Conservation (phyloP, 208 protist species). For the Crithidia fasciculata region DNA sequence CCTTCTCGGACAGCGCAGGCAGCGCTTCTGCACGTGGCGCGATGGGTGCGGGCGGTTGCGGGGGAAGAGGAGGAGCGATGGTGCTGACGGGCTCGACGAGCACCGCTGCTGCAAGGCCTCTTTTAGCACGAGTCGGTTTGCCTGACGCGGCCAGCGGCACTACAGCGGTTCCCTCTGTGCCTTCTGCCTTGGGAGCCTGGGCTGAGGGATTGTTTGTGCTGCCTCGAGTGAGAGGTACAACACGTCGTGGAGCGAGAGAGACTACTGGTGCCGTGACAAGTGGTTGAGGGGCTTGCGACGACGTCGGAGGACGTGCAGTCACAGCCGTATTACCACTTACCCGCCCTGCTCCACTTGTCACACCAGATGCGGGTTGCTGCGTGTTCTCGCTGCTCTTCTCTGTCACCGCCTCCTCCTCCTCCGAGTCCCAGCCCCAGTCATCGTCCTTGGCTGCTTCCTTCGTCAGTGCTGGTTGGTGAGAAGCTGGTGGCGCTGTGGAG, state of each 20-base stretch:
- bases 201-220: too few relatives aligned
- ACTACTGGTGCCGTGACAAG: too few relatives aligned
- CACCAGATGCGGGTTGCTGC: too few relatives aligned
- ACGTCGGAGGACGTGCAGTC: too few relatives aligned
- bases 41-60: neutral
- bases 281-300: too few relatives aligned
- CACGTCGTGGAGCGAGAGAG: too few relatives aligned
- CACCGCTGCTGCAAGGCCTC: slow-evolving; percentile 21
- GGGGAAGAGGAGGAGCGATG: neutral
- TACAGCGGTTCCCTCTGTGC: neutral
- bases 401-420: neutral
- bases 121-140: slow-evolving; percentile 3
- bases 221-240: too few relatives aligned
- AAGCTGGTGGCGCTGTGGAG: neutral
- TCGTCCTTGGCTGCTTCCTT: slow-evolving; percentile 7
- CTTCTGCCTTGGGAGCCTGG: too few relatives aligned
- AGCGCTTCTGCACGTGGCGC: neutral
- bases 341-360: too few relatives aligned
- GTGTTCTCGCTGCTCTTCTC: neutral
- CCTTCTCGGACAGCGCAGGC: neutral
- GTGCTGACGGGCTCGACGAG: slow-evolving; percentile 21
- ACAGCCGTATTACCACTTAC: too few relatives aligned
- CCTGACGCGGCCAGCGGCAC: too few relatives aligned
- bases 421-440: slow-evolving; percentile 25
- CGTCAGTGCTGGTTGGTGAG: too few relatives aligned